A percentile compares a stretch with the other conserved stretches of the same genome.
phyloP scores from a whole-genome alignment of 2,329 filamentous ascomycete genomes.

The Penicillium sclerotigenum region DNA sequence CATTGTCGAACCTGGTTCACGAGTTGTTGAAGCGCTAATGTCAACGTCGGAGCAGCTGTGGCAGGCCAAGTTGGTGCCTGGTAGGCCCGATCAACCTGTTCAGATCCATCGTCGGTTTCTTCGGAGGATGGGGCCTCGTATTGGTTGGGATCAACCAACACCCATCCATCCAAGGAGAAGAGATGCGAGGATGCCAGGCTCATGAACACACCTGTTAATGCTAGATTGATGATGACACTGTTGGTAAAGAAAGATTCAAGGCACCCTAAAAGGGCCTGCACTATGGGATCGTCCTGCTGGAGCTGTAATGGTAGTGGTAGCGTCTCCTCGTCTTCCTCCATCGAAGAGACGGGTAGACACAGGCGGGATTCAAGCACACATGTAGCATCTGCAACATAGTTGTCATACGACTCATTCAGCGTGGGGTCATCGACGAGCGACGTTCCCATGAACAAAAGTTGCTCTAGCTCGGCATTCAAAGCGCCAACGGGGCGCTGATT shows the following conservation, averaged over 20 bases:
- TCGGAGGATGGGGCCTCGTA: constrained; percentile 42
- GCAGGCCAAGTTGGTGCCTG: constrained; percentile 50
- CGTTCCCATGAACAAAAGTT: constrained; percentile 38
- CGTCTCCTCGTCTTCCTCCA: constrained; percentile 42
- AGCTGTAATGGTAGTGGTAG: constrained; percentile 64
- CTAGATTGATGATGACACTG: constrained; percentile 84
- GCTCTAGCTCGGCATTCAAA: constrained; percentile 41
- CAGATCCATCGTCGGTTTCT: constrained; percentile 32
- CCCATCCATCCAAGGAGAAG: constrained; percentile 85
- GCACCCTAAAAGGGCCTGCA: constrained; percentile 54
- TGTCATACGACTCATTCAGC: constrained; percentile 43
- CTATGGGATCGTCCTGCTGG: constrained; percentile 59
- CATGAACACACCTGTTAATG: constrained; percentile 77
- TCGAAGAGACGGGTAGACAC: constrained; percentile 29
- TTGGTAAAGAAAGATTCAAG: constrained; percentile 83
- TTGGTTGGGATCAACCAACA: constrained; percentile 68
- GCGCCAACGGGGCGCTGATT: constrained; percentile 37
- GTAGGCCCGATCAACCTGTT: constrained; percentile 30
- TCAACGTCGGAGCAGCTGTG: constrained; percentile 47
- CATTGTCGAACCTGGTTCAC: constrained; percentile 62
- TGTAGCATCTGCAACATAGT: constrained; percentile 52
- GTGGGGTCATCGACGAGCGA: constrained; percentile 38
- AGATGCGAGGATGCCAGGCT: constrained; percentile 81
- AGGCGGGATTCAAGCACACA: constrained; percentile 44
- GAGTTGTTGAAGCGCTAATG: constrained; percentile 58